Evolutionary conservation across 176 grass and related monocot genomes (phyloP).

Genomic region (Paspalum notatum): DNA sequence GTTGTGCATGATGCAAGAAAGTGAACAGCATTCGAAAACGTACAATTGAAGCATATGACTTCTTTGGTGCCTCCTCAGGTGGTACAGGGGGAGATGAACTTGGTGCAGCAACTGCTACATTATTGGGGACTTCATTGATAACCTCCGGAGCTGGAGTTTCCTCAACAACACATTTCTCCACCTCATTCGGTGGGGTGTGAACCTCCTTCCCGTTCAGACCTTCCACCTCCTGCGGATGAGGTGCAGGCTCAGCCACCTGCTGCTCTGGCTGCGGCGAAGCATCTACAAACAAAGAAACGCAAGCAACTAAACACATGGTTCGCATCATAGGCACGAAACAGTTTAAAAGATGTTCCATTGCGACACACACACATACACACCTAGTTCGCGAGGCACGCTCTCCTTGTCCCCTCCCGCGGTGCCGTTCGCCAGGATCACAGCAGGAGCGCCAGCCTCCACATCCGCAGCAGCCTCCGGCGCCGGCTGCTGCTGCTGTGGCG

Average conservation of each 20-base stretch:
- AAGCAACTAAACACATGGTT: neutral
- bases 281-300: constrained; percentile 30
- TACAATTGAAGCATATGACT: constrained; percentile 98
- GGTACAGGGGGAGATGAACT: constrained; percentile 29
- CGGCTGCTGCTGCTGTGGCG: neutral
- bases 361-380: constrained; percentile 36
- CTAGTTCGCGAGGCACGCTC: constrained; percentile 32
- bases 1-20: neutral
- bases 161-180: constrained; percentile 48
- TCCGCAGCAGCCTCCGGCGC: neutral
- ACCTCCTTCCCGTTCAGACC: constrained; percentile 46
- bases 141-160: constrained; percentile 56
- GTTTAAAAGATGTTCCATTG: neutral
- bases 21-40: constrained; percentile 21
- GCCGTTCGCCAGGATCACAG: constrained; percentile 43
- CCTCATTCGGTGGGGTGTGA: constrained; percentile 50
- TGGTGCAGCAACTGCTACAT: constrained; percentile 16
- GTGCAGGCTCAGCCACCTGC: constrained; percentile 28
- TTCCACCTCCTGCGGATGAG: constrained; percentile 32
- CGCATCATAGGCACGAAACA: neutral
- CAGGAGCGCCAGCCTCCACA: neutral
- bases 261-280: constrained; percentile 35
- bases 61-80: constrained; percentile 72
- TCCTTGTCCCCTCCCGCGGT: neutral
- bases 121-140: constrained; percentile 59